Percentiles rank a stretch among this genome's conserved stretches.
Conservation (phyloP, 1,284 basidiomycete species). For the Trichosporon sp. region DNA sequence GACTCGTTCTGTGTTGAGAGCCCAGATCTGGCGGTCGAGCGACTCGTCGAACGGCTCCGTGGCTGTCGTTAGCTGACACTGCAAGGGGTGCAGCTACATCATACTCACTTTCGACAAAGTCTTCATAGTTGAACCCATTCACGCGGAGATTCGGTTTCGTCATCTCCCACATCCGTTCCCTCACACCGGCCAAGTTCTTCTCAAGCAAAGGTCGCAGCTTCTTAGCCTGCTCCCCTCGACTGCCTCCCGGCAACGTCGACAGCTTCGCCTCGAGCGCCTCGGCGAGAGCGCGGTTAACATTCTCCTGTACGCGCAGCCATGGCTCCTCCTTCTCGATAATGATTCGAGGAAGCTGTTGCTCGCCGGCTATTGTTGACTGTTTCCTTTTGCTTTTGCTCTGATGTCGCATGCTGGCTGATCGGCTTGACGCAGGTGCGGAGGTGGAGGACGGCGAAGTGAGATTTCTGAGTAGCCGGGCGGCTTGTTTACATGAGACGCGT, state of each 20-base stretch:
- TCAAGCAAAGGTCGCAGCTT: constrained; percentile 37
- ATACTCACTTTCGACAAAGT: constrained; percentile 52
- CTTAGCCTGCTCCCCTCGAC: constrained; percentile 27
- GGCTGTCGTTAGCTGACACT: constrained; percentile 49
- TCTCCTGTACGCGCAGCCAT: constrained; percentile 41
- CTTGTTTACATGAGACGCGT: neutral
- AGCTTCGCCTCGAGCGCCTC: constrained; percentile 33
- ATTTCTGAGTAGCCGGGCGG: neutral
- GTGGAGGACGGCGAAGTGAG: neutral
- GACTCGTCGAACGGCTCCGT: constrained; percentile 73
- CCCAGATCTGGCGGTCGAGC: constrained; percentile 66
- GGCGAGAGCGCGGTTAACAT: constrained; percentile 25
- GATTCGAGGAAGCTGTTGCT: constrained; percentile 16
- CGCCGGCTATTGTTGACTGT: neutral
- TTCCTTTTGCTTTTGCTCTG: neutral
- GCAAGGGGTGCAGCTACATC: neutral
- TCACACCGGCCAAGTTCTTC: constrained; percentile 31
- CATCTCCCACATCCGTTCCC: constrained; percentile 51
- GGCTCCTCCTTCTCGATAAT: constrained; percentile 38
- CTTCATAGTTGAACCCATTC: constrained; percentile 70
- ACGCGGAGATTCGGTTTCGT: constrained; percentile 66
- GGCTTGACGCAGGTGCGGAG: neutral
- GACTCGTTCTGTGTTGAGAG: constrained; percentile 60
- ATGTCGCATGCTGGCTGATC: neutral
- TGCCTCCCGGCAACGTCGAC: constrained; percentile 35